phyloP scores from a whole-genome alignment of 2,329 filamentous ascomycete species.

The Aspergillus transmontanensis region DNA sequence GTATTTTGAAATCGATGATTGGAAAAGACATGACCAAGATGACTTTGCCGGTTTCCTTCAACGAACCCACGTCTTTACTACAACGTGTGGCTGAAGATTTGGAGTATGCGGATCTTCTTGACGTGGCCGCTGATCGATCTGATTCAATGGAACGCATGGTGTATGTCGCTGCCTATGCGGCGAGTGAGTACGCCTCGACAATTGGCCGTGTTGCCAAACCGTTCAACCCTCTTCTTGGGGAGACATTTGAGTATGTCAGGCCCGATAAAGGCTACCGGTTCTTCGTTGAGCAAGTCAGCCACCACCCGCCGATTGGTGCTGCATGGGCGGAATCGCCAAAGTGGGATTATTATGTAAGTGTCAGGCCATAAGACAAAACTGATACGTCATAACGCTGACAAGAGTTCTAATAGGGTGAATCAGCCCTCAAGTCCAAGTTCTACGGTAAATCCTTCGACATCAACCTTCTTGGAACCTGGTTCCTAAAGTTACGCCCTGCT shows the following conservation, averaged over 20 bases:
- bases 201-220: slow-evolving; percentile 97
- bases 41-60: slow-evolving; percentile 97
- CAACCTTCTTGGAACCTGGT: slow-evolving; percentile 96
- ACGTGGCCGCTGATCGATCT: slow-evolving; percentile 78
- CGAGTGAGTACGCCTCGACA: slow-evolving; percentile 94
- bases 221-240: slow-evolving; percentile 93
- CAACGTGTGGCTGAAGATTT: slow-evolving; percentile 96
- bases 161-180: slow-evolving; percentile 93
- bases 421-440: slow-evolving; percentile 92
- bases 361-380: background rate
- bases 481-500: slow-evolving; percentile 77
- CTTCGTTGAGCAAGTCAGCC: slow-evolving; percentile 97
- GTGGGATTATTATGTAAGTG: slow-evolving; percentile 82
- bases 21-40: slow-evolving; percentile 99
- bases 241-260: slow-evolving; percentile 94
- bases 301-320: slow-evolving; percentile 92
- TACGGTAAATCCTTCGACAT: slow-evolving; percentile 98
- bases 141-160: slow-evolving; percentile 91
- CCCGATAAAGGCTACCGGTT: slow-evolving; percentile 98
- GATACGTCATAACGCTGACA: background rate
- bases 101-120: slow-evolving; percentile 93
- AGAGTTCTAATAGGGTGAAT: slow-evolving; percentile 69
- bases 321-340: slow-evolving; percentile 88
- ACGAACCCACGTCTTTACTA: slow-evolving; percentile 92
- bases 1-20: slow-evolving; percentile 98